Percentiles rank a stretch among this genome's conserved stretches.
These are phyloP conservation scores for Venturia pyrina DNA, from an alignment of 2,329 filamentous ascomycete genomes.

Conservation along the genomic window DNA sequence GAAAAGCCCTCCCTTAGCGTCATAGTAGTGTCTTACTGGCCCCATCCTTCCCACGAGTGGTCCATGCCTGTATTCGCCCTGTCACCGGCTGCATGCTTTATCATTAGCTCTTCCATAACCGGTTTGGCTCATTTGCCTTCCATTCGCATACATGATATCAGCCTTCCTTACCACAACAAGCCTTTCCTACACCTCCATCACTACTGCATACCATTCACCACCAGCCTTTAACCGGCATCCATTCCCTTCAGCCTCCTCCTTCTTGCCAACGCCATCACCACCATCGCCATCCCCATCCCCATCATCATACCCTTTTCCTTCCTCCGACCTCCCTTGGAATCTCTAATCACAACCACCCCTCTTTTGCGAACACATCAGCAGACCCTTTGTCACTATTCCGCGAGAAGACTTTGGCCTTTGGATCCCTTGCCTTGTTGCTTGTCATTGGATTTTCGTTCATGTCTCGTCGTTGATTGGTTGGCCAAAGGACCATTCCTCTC, in stretches of 20 bases:
- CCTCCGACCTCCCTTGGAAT: background rate
- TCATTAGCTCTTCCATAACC: conserved; percentile 2
- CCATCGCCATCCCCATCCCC: background rate
- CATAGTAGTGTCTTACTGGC: conserved; percentile 12
- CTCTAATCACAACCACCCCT: background rate
- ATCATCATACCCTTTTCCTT: background rate
- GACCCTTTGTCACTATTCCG: background rate
- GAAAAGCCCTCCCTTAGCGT: conserved; percentile 6
- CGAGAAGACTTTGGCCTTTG: background rate
- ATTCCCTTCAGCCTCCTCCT: background rate
- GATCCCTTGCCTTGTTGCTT: background rate
- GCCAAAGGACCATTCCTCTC: conserved; percentile 10
- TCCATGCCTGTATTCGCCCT: conserved; percentile 4
- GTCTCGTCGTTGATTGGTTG: conserved; percentile 12
- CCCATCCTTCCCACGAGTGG: conserved; percentile 11
- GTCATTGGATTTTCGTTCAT: conserved; percentile 3
- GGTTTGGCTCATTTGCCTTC: background rate
- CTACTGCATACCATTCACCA: background rate
- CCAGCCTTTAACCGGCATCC: background rate
- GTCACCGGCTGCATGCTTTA: conserved; percentile 9
- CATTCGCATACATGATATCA: conserved; percentile 10
- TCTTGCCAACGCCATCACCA: background rate
- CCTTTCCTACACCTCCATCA: background rate
- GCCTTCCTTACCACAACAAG: conserved; percentile 8
- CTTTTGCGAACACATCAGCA: background rate